Conservation (phyloP, 768 basidiomycete genomes). For the Suillus sp. region DNA sequence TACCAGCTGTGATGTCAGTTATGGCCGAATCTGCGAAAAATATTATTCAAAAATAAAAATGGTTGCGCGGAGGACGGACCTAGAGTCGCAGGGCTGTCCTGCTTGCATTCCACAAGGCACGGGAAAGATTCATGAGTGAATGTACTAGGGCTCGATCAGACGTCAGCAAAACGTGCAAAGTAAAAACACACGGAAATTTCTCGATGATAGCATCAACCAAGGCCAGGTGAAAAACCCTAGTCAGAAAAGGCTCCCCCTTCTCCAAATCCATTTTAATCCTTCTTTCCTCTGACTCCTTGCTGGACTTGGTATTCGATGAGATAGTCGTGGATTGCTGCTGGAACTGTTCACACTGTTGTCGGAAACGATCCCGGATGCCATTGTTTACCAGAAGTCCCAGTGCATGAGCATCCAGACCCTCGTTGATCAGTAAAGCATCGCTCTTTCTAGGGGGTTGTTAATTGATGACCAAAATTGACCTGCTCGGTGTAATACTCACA, state of each 20-base stretch:
- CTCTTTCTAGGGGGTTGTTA: constrained; percentile 18
- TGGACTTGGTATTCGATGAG: not conserved
- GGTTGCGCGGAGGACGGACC: constrained; percentile 3
- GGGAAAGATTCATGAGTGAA: constrained; percentile 22
- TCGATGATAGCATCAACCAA: constrained; percentile 31
- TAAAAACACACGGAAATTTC: constrained; percentile 19
- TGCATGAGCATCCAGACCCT: constrained; percentile 26
- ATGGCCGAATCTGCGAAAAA: constrained; percentile 10
- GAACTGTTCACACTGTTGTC: constrained; percentile 26
- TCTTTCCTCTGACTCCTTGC: not conserved
- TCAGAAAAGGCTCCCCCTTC: constrained; percentile 12
- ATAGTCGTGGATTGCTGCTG: constrained; percentile 12
- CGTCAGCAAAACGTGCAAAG: not conserved
- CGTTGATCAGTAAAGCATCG: constrained; percentile 27
- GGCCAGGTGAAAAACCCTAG: constrained; percentile 13
- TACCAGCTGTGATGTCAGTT: not conserved
- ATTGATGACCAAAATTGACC: not conserved
- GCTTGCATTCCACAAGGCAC: not conserved
- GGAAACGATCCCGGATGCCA: constrained; percentile 34
- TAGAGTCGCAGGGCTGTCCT: not conserved
- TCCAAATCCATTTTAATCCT: not conserved
- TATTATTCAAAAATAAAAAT: not conserved
- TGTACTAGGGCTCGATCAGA: constrained; percentile 9
- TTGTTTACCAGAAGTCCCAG: constrained; percentile 28
- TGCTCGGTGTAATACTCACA: constrained; percentile 24